Evolutionary conservation across 106 monocot genomes (phyloP), one percentile per base, ranked within the genome.

Genomic region (Allium sativum): DNA sequence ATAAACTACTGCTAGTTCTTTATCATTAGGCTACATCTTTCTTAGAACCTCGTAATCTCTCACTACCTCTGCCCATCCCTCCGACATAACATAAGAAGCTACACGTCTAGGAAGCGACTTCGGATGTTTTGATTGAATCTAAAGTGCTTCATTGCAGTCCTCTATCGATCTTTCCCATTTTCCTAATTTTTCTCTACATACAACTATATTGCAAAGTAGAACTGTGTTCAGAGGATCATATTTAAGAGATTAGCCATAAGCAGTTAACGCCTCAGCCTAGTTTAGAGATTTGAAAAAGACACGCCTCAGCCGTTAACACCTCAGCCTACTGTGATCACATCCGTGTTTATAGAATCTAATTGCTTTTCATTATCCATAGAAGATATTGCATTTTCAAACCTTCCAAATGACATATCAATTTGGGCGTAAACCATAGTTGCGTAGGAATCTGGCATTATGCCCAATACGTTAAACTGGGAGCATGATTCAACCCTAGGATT

Each of bases 351-450:
- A 7, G 77, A 44, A 73, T 88, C 88, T 8, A 75, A 53, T 18
- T 71, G 65, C 48, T n/a, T 31, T 15, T 78, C 80, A 42, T 72
- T 75, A 67, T 88, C 83, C 58, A 70, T 75, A 4, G 72, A 18
- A 4, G 58, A 55, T 20, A 81, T 73, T 42, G 88, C 77, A 77
- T 70, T 84, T 31, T 81, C 80, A 65, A 88, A 88, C 68, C 95
- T 90, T 59, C 95, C 90, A 18, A 90, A 53, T 18, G 86, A 86
- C 86, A 84, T 75, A 40, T 95, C 95, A 59, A 95, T 84, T 63
- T 74, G 76, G 12, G 95, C 86, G 42, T 60, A 72, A 19, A 95
- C 90, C 47, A 76, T 68, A 50, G 72, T 55, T 0, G 87, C 6
- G 55, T 86, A 95, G 10, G 86, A 79, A 63, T 72, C 68, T 0